These are phyloP conservation scores for Chytriomyces confervae DNA, from an alignment of 192 early-diverging fungal species.

Conservation along the genomic window DNA sequence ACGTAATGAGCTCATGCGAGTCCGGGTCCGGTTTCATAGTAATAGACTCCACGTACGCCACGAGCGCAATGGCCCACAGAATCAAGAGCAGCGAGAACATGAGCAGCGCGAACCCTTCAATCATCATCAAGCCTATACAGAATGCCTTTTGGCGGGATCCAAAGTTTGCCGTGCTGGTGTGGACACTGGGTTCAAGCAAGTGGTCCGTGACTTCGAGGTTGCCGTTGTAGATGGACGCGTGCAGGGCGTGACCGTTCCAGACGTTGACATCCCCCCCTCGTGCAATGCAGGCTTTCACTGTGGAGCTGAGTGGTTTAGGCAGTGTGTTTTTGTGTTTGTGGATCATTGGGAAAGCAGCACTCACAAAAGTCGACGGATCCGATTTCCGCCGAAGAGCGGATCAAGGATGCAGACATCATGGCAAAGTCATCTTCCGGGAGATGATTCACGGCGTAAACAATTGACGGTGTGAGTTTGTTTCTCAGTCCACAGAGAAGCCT, in stretches of 20 bases:
- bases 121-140: conserved; percentile 33
- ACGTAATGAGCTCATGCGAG: not conserved
- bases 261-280: conserved; percentile 37
- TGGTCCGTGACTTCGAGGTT: conserved; percentile 39
- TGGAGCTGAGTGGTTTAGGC: not conserved
- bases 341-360: not conserved
- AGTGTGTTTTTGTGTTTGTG: not conserved
- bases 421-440: conserved; percentile 25
- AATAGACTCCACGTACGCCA: not conserved
- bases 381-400: conserved; percentile 21
- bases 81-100: conserved; percentile 39
- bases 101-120: conserved; percentile 41
- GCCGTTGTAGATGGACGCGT: conserved; percentile 42
- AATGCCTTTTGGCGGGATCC: conserved; percentile 30
- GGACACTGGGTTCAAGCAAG: conserved; percentile 29
- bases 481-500: conserved; percentile 27
- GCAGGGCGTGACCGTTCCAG: conserved; percentile 45
- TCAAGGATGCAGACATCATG: not conserved
- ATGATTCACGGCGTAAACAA: conserved; percentile 20
- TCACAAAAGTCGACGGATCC: conserved; percentile 35
- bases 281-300: conserved; percentile 22
- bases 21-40: not conserved
- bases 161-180: conserved; percentile 29
- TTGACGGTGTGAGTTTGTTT: conserved; percentile 23
- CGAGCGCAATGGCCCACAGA: conserved; percentile 42